Evolutionary conservation across 2,329 filamentous ascomycete genomes (phyloP), one percentile per base, ranked within the genome.

Genomic region (Seiridium unicorne): DNA sequence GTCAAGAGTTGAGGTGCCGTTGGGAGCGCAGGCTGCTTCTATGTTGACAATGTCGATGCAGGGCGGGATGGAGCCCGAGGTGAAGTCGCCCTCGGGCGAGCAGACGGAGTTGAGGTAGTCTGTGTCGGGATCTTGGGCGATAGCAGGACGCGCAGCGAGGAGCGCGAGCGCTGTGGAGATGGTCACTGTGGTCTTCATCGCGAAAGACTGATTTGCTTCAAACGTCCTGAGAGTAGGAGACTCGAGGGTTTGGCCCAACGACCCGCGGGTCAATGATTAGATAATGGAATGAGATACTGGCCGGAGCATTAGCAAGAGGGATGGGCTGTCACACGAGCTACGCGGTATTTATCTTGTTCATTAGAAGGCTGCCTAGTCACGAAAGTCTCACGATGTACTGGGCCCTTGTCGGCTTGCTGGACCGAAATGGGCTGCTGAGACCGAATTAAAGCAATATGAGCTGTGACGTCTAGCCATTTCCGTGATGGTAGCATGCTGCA

Each of bases 1-100:
- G 18, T 62, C 69, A 18, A 70, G 64, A 4, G 70, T 42, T 2
- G 71, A 64, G 2, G 67, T 71, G 51, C 70, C 69, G 53, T 72
- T 72, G 60, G 70, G 67, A 38, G 58, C 57, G 64, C 73, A 76
- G n/a, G 63, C 60, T 0, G 60, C 54, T 61, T 73, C 71, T 55
- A 75, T 72, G 57, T 60, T 65, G 55, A 60, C 60, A 55, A 74
- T 68, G 44, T 68, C 64, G 53, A 70, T 59, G 60, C 73, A 75
- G 13, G 71, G 73, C 13, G 70, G 67, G 13, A 65, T 49, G 8
- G 49, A 31, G 18, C 31, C 44, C 6, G 49, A 11, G 2, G 44
- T 44, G 32, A 49, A 54, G 18, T 18, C 44, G 10, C 44, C 56
- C 31, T 46, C 31, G 48, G 61, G 61, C 26, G 46, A 46, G 59